These are phyloP conservation scores for Agaricus blazei DNA, from an alignment of 768 basidiomycete species.

Conservation along the genomic window DNA sequence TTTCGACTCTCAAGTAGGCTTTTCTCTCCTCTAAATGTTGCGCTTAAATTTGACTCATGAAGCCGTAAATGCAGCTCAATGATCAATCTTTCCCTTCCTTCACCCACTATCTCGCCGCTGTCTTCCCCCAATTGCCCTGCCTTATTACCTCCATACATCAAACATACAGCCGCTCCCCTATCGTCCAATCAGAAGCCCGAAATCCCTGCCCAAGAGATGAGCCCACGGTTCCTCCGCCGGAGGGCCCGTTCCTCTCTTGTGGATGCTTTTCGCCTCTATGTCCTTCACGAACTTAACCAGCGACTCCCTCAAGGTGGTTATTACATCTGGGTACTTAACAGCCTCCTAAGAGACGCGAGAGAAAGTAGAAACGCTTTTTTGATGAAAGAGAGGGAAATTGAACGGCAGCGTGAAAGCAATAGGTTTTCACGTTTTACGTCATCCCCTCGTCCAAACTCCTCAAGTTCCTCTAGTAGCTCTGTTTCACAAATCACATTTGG, in stretches of 20 bases:
- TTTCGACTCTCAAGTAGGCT: conserved; percentile 45
- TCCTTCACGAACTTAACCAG: conserved; percentile 46
- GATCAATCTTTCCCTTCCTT: conserved; percentile 21
- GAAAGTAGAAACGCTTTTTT: conserved; percentile 34
- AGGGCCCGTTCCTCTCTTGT: conserved; percentile 65
- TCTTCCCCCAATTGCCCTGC: conserved; percentile 19
- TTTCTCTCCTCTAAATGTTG: not conserved
- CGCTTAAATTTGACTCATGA: not conserved
- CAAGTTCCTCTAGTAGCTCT: conserved; percentile 6
- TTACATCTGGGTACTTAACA: conserved; percentile 49
- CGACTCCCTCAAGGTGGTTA: conserved; percentile 38
- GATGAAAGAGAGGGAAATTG: conserved; percentile 34
- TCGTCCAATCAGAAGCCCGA: conserved; percentile 12
- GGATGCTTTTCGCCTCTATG: conserved; percentile 59
- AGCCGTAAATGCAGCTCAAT: conserved; percentile 19
- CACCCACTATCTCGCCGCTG: conserved; percentile 22
- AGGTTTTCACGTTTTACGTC: not conserved
- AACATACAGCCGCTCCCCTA: conserved; percentile 16
- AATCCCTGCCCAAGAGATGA: conserved; percentile 19
- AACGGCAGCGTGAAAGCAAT: conserved; percentile 9
- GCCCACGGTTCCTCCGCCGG: conserved; percentile 37
- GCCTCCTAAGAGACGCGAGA: conserved; percentile 20
- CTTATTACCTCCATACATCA: conserved; percentile 19
- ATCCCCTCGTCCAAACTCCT: not conserved
- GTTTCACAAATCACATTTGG: conserved; percentile 1